Conservation (phyloP, 2,329 filamentous ascomycete genomes). For the Penicillium aurantiogriseum region DNA sequence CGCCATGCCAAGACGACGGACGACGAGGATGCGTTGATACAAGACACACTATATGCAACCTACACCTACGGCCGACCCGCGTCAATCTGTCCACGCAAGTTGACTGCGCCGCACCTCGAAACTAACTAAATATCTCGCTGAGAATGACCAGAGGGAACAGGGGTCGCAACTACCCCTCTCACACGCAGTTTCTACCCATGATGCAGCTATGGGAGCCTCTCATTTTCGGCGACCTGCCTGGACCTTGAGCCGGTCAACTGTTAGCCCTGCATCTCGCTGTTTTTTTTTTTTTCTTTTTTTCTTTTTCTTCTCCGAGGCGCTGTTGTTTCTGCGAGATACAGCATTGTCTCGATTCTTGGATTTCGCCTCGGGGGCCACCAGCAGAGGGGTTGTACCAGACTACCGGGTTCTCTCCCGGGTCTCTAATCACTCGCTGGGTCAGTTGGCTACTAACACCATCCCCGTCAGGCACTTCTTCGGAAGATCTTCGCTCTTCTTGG, state of each 20-base stretch:
- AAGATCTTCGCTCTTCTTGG: conserved; percentile 22
- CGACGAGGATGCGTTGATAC: conserved; percentile 21
- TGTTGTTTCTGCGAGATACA: conserved; percentile 12
- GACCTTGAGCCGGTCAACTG: conserved; percentile 1
- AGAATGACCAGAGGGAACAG: conserved; percentile 12
- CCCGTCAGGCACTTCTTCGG: conserved; percentile 14
- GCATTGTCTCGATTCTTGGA: conserved; percentile 13
- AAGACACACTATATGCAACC: conserved; percentile 13
- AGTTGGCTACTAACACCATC: conserved; percentile 16
- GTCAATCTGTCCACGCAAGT: conserved; percentile 16
- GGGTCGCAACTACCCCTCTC: conserved; percentile 15
- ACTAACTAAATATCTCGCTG: conserved; percentile 5
- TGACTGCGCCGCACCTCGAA: conserved; percentile 25
- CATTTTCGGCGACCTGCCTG: conserved; percentile 9
- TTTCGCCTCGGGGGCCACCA: conserved; percentile 16
- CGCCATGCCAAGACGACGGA: conserved; percentile 34
- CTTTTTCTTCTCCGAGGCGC: conserved; percentile 15
- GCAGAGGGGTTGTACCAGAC: conserved; percentile 30
- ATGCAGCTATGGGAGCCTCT: conserved; percentile 17
- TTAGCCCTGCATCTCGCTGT: conserved; percentile 14
- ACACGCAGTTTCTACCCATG: conserved; percentile 15
- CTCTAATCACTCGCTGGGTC: conserved; percentile 14
- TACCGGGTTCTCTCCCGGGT: conserved; percentile 24
- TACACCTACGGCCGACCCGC: conserved; percentile 14
- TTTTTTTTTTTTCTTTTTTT: conserved; percentile 3